Evolutionary conservation across 441 rosid genomes (phyloP), one percentile per base, ranked within the genome.

Genomic region (Syzygium malaccense): DNA sequence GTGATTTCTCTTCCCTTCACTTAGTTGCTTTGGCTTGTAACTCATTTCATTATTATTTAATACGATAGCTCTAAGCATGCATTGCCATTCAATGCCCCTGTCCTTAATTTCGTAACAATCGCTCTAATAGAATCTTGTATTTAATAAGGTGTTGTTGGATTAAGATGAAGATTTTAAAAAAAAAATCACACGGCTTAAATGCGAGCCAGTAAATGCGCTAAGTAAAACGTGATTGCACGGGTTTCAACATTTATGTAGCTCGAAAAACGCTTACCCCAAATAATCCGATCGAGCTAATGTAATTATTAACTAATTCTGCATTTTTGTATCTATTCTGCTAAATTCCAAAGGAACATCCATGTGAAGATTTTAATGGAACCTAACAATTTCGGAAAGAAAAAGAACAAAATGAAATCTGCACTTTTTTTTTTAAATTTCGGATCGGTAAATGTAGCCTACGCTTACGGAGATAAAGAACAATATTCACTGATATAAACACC

Each of bases 401-500:
- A 14, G 71, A 62, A 62, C 14, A 62, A n/a, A 7, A 62, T 62
- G 68, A 4, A n/a, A 62, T 62, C 0, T 6, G n/a, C 10, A n/a
- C 33, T 30, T n/a, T 45, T 8, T 45, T 45, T 45, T 45, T 45
- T 7, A n/a, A n/a, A 45, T 45, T 45, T 45, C 48, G 9, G 9
- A 45, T 45, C 48, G 9, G 48, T 45, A 45, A 45, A 45, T 45
- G 48, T 45, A 45, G 48, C 48, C 48, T 45, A 7, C 48, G 48
- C 48, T 45, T 8, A 45, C 48, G 48, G 48, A 0, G 5, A 0
- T 62, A 2, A 7, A 62, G 5, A n/a, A 62, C 10, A 62, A 1
- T 14, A 62, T n/a, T 14, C 5, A 1, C 0, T 0, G 2, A n/a
- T 62, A 0, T 62, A 7, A 62, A 3, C 30, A 7, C 2, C 8